A percentile compares a stretch with the other conserved stretches of the same genome.
Conservation (phyloP, 805 yeast species). For the Crinitomyces ghanaensis region DNA sequence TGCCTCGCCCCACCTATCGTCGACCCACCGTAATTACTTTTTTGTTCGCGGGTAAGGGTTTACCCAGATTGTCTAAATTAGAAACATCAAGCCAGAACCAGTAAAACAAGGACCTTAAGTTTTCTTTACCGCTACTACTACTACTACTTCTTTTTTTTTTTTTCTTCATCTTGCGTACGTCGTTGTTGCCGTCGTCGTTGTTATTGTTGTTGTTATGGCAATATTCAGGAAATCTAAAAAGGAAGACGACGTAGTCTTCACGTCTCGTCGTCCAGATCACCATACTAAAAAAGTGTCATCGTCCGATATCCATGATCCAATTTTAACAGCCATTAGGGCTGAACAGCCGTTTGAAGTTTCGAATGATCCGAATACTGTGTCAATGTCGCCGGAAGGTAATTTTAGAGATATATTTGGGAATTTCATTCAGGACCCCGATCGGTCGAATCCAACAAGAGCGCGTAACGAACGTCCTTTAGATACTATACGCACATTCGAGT, state of each 20-base stretch:
- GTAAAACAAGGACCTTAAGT: too few relatives aligned
- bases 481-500: slow-evolving; percentile 89
- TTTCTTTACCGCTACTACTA: too few relatives aligned
- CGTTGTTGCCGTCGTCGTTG: too few relatives aligned
- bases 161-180: too few relatives aligned
- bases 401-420: slow-evolving; percentile 79
- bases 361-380: slow-evolving; percentile 29
- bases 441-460: slow-evolving; percentile 84
- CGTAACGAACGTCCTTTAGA: slow-evolving; percentile 96
- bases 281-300: slow-evolving; percentile 4
- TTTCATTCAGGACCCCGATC: slow-evolving; percentile 66
- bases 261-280: slow-evolving; percentile 1
- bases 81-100: too few relatives aligned
- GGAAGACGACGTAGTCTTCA: slow-evolving; percentile 6
- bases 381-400: slow-evolving; percentile 41
- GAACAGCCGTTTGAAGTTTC: slow-evolving; percentile 86
- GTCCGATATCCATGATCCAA: slow-evolving; percentile 67
- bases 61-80: too few relatives aligned
- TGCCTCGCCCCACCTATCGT: too few relatives aligned
- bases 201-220: too few relatives aligned
- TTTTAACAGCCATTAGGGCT: slow-evolving; percentile 84
- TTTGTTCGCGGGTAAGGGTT: too few relatives aligned
- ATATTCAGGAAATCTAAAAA: slow-evolving; percentile 9
- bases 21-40: too few relatives aligned
- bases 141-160: too few relatives aligned